phyloP scores from a whole-genome alignment of 305 asterid species.

The Coffea humblotiana region DNA sequence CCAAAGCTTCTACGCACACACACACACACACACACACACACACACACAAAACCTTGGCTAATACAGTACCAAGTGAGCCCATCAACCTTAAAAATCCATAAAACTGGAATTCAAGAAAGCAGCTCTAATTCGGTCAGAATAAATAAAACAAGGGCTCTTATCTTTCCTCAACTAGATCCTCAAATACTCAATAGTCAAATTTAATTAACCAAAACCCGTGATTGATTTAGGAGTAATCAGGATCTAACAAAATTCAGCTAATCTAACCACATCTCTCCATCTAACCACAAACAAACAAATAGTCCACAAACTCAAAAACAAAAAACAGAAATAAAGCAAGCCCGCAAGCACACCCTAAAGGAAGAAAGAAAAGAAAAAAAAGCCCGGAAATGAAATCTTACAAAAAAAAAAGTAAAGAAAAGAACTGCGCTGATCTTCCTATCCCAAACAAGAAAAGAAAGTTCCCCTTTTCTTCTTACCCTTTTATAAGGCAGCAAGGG shows the following conservation, averaged over 20 bases:
- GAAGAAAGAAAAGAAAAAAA: not conserved
- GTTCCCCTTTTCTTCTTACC: not conserved
- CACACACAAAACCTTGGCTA: not conserved
- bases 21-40: too few species aligned
- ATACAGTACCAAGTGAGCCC: not conserved
- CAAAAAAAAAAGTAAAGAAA: not conserved
- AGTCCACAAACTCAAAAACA: not conserved
- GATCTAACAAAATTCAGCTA: too few species aligned
- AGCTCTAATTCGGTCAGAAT: not conserved
- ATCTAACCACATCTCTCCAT: too few species aligned
- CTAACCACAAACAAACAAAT: not conserved
- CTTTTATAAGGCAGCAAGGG: not conserved
- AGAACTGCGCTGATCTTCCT: not conserved
- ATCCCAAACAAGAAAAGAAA: not conserved
- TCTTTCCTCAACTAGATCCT: not conserved
- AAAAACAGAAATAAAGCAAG: not conserved
- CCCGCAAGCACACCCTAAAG: not conserved
- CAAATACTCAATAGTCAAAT: not conserved
- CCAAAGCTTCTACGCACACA: too few species aligned
- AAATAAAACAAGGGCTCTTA: not conserved
- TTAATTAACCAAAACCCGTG: too few species aligned
- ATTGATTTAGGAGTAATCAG: too few species aligned
- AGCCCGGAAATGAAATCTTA: slow-evolving; percentile 11
- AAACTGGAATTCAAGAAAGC: not conserved
- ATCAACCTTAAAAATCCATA: not conserved